Base-by-base conservation (phyloP, 2,329 filamentous ascomycete genomes). In the Lachnellula willkommii region DNA sequence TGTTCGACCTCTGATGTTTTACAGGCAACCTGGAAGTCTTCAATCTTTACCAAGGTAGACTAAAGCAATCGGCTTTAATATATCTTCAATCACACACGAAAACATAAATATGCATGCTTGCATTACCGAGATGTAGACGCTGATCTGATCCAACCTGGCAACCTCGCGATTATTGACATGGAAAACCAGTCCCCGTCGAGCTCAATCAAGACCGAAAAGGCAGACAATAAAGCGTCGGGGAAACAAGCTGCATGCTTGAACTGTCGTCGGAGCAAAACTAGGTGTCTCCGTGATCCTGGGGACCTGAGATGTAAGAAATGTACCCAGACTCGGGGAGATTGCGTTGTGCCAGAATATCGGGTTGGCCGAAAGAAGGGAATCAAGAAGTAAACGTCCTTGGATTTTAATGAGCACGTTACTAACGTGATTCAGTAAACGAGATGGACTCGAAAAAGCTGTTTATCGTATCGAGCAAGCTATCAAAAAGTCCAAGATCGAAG, bases 281-380 rank as follows among this genome's bases (percentile, higher is more conserved):
- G 82, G 62, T 88, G 85, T 70, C 80, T 83, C 57, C 80, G 82
- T 62, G 75, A 77, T 43, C 69, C 74, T 20, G 75, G 75, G 43
- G 75, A 80, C 56, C 65, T 72, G 20, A 74, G 77, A 26, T 88
- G 85, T 68, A 82, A 83, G 61, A 78, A 82, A 69, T 88, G 85
- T 68, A 72, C 76, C 53, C 78, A 83, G 65, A 73, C 79, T 7
- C 75, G 79, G 36, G 68, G 73, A 14, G 82, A 88, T 57, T 90
- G 87, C 67, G 74, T 88, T 5, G 82, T 88, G 2, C 86, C 80
- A n/a, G 80, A 80, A n/a, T 88, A 89, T 66, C 85, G 89, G 59
- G 79, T 88, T 4, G 87, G 87, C 7, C 77, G 87, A 50, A 85
- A 88, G 66, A 89, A 89, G 67, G 87, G 87, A 22, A 86, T 89